phyloP scores from a whole-genome alignment of 2,329 filamentous ascomycete genomes.

The Aureobasidium musti region DNA sequence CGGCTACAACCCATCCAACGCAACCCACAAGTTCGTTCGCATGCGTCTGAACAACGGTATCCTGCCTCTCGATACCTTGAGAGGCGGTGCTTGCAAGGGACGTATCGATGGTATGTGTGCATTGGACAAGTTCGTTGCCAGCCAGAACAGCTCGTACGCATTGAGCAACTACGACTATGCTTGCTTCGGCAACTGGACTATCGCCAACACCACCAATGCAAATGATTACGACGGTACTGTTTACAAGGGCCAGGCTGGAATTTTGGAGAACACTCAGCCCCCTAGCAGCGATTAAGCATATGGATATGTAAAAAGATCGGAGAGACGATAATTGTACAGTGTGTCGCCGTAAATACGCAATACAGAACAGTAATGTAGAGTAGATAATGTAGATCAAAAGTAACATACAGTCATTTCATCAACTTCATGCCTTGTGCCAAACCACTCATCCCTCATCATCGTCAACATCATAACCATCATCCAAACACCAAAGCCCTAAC shows the following conservation, averaged over 20 bases:
- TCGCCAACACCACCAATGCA: slow-evolving; percentile 43
- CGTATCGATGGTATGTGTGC: slow-evolving; percentile 52
- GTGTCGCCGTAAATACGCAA: background rate
- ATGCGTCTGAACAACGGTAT: slow-evolving; percentile 56
- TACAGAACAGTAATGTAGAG: background rate
- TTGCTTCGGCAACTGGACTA: slow-evolving; percentile 54
- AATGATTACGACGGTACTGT: slow-evolving; percentile 51
- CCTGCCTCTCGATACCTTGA: slow-evolving; percentile 51
- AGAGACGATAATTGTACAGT: no score
- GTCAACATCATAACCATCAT: background rate
- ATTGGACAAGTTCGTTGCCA: slow-evolving; percentile 47
- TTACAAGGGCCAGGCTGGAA: slow-evolving; percentile 15
- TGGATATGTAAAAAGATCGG: no score
- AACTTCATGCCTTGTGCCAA: no score
- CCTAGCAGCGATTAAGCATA: background rate
- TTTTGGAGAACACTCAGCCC: slow-evolving; percentile 11
- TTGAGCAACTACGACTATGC: slow-evolving; percentile 52
- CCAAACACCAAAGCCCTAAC: slow-evolving; percentile 79
- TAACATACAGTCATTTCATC: background rate
- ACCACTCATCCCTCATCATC: no score
- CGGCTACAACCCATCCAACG: slow-evolving; percentile 48
- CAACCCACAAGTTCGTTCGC: slow-evolving; percentile 52
- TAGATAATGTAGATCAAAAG: background rate
- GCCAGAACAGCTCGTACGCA: slow-evolving; percentile 45
- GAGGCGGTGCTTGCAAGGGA: slow-evolving; percentile 49